Percentiles rank a stretch among this genome's conserved stretches.
These are phyloP conservation scores for Nowakowskiella sp. DNA, from an alignment of 192 early-diverging fungal species.

Conservation along the genomic window DNA sequence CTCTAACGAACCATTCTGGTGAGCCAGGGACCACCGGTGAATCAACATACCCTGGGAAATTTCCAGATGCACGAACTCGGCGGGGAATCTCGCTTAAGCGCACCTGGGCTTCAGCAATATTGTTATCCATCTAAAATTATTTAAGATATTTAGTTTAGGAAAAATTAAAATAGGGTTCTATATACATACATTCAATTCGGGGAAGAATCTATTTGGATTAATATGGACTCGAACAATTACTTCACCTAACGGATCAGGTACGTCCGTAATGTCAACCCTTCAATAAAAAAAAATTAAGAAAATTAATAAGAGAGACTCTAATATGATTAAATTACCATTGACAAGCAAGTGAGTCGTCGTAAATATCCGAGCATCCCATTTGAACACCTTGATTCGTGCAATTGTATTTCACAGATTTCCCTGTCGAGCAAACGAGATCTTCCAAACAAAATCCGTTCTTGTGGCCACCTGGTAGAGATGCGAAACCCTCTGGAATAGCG, in stretches of 20 bases:
- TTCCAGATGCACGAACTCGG: too few species aligned
- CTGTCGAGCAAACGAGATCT: constrained; percentile 18
- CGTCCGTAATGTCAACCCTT: constrained; percentile 13
- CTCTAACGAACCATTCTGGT: too few species aligned
- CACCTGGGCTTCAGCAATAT: too few species aligned
- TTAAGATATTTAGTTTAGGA: too few species aligned
- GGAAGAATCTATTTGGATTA: constrained; percentile 23
- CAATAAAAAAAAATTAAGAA: neutral
- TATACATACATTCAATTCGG: constrained; percentile 12
- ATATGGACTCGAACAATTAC: constrained; percentile 18
- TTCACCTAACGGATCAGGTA: neutral
- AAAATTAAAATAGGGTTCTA: too few species aligned
- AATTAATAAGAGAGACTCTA: neutral
- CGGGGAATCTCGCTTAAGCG: too few species aligned
- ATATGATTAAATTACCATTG: constrained; percentile 24
- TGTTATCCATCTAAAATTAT: too few species aligned
- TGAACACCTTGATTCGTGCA: constrained; percentile 24
- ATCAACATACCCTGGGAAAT: too few species aligned
- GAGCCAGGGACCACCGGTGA: too few species aligned
- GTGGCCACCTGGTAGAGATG: constrained; percentile 12
- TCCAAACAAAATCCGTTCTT: constrained; percentile 33
- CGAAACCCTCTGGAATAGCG: too few species aligned
- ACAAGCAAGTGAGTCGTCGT: constrained; percentile 28
- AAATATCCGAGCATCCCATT: constrained; percentile 22
- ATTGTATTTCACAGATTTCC: constrained; percentile 10